These are phyloP conservation scores for Heliamphora pulchella DNA, from an alignment of 179 eudicot species.

Conservation along the genomic window DNA sequence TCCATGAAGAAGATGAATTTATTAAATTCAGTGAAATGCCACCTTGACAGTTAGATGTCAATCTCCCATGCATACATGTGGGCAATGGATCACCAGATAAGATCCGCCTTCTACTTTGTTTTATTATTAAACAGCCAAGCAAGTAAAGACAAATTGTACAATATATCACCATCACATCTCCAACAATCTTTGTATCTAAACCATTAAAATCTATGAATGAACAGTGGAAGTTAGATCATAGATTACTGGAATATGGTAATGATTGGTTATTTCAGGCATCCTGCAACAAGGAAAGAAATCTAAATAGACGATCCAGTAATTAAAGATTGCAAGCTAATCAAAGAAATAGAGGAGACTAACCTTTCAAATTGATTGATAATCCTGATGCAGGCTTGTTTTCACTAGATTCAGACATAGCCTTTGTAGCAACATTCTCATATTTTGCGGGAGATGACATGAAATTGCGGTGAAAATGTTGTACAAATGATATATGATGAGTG, in stretches of 20 bases:
- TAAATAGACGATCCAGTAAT: neutral
- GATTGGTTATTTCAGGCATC: neutral
- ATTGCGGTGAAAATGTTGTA: constrained; percentile 35
- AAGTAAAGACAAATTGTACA: neutral
- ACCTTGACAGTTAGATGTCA: neutral
- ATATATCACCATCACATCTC: neutral
- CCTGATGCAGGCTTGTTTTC: constrained; percentile 54
- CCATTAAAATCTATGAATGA: neutral
- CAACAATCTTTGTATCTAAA: neutral
- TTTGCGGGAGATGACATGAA: constrained; percentile 36
- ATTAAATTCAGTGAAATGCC: neutral
- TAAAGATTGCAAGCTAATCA: neutral
- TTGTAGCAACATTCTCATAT: constrained; percentile 34
- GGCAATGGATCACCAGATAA: neutral
- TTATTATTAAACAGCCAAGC: neutral
- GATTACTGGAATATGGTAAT: neutral
- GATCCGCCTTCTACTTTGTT: neutral
- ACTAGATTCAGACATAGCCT: constrained; percentile 63
- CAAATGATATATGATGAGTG: constrained; percentile 42
- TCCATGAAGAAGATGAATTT: neutral
- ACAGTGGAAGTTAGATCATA: neutral
- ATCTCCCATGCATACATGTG: neutral
- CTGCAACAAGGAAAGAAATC: neutral
- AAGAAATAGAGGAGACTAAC: constrained; percentile 27
- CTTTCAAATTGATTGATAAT: constrained; percentile 67